Percentiles rank a stretch among this genome's conserved stretches.
phyloP scores from a whole-genome alignment of 2,329 filamentous ascomycete species.

The Boeremia exigua region DNA sequence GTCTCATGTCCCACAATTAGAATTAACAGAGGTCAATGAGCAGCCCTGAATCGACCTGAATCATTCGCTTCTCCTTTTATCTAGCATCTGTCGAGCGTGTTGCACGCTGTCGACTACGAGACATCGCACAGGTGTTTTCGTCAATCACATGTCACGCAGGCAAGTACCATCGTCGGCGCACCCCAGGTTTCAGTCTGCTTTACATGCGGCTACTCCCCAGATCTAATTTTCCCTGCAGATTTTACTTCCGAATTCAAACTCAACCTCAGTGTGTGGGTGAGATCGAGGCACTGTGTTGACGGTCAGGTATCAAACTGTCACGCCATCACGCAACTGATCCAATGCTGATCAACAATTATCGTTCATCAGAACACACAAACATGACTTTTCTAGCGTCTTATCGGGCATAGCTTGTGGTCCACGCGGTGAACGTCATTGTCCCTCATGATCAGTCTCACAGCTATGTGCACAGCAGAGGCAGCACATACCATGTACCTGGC shows the following conservation, averaged over 20 bases:
- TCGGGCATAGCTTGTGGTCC: neutral
- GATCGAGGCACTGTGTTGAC: neutral
- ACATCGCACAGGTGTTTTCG: neutral
- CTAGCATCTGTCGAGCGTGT: neutral
- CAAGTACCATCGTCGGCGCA: neutral
- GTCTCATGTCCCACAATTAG: too few relatives aligned
- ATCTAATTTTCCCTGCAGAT: conserved; percentile 11
- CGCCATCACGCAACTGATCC: too few relatives aligned
- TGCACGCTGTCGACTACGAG: neutral
- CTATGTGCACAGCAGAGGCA: neutral
- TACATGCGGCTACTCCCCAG: conserved; percentile 4
- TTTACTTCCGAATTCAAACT: conserved; percentile 4
- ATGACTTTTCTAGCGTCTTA: neutral
- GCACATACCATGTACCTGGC: neutral
- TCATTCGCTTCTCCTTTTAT: too few relatives aligned
- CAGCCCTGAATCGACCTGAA: too few relatives aligned
- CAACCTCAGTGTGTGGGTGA: neutral
- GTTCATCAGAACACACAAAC: neutral
- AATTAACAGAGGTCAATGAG: too few relatives aligned
- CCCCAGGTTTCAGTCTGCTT: conserved; percentile 1
- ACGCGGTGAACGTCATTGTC: conserved; percentile 3
- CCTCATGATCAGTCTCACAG: neutral
- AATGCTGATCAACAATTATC: too few relatives aligned
- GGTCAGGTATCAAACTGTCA: neutral
- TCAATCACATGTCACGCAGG: conserved; percentile 3